Evolutionary conservation across 371 early-diverging fungal species (phyloP).

Genomic region (Syncephalastrum sp.): DNA sequence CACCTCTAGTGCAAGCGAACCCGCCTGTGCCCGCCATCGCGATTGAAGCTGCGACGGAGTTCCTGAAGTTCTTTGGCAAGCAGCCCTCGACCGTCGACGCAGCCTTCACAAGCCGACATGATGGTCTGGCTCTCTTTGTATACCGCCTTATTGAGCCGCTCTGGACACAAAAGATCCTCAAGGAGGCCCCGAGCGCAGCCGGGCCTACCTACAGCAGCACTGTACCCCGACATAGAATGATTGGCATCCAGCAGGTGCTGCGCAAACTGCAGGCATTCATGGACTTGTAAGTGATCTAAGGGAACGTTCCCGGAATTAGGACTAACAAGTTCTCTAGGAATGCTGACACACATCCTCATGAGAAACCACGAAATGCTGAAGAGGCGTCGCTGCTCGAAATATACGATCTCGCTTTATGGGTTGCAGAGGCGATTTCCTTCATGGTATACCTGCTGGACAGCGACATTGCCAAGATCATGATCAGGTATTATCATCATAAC

Average conservation of each 20-base stretch:
- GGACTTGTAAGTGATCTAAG: slow-evolving; percentile 19
- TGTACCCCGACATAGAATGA: slow-evolving; percentile 11
- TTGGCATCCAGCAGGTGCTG: slow-evolving; percentile 16
- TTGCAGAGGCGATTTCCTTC: slow-evolving; percentile 74
- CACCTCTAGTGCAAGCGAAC: slow-evolving; percentile 6
- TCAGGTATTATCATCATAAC: slow-evolving; percentile 29
- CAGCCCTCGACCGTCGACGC: slow-evolving; percentile 11
- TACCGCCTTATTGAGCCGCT: slow-evolving; percentile 68
- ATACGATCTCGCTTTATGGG: slow-evolving; percentile 54
- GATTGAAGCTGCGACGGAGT: slow-evolving; percentile 16
- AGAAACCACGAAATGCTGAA: slow-evolving; percentile 18
- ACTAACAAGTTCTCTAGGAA: slow-evolving; percentile 6
- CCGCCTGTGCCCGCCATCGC: slow-evolving; percentile 9
- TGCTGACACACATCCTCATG: slow-evolving; percentile 11
- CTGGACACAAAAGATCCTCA: slow-evolving; percentile 63
- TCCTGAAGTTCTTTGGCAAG: slow-evolving; percentile 26
- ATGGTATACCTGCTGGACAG: slow-evolving; percentile 65
- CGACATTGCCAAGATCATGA: slow-evolving; percentile 53
- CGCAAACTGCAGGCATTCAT: slow-evolving; percentile 22
- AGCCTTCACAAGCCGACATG: slow-evolving; percentile 58
- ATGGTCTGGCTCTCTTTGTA: slow-evolving; percentile 78
- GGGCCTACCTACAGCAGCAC: slow-evolving; percentile 4
- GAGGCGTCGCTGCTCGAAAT: slow-evolving; percentile 55
- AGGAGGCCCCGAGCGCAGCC: not conserved
- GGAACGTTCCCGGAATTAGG: not conserved